Evolutionary conservation across 1,139 yeast genomes (phyloP).

Genomic region (Diutina siamensis): DNA sequence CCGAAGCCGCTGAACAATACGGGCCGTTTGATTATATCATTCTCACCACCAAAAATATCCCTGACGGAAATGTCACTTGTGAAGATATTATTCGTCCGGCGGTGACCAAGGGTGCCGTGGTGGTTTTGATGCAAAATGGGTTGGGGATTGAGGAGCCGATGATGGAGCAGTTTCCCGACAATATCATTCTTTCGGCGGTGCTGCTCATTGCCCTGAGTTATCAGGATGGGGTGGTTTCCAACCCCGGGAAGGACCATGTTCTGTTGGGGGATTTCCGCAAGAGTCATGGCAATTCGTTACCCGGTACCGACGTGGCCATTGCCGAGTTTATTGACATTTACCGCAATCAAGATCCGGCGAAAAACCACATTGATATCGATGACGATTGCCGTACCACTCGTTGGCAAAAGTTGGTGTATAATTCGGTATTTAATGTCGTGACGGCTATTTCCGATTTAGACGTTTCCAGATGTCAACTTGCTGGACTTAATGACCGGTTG

Average conservation of each 20-base stretch:
- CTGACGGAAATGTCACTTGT: slow-evolving; percentile 44
- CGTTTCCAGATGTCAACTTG: slow-evolving; percentile 46
- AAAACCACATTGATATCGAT: slow-evolving; percentile 35
- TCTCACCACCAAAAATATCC: slow-evolving; percentile 63
- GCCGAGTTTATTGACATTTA: slow-evolving; percentile 38
- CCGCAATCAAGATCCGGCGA: slow-evolving; percentile 22
- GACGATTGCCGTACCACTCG: slow-evolving; percentile 40
- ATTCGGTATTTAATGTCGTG: slow-evolving; percentile 53
- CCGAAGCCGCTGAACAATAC: slow-evolving; percentile 26
- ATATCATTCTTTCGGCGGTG: slow-evolving; percentile 54
- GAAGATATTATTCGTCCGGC: slow-evolving; percentile 52
- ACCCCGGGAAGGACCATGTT: slow-evolving; percentile 42
- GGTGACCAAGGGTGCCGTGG: slow-evolving; percentile 34
- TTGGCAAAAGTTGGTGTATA: slow-evolving; percentile 67
- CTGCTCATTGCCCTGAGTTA: slow-evolving; percentile 58
- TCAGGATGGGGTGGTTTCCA: slow-evolving; percentile 37
- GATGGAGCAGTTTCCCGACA: slow-evolving; percentile 43
- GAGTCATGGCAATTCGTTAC: background rate
- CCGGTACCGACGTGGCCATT: slow-evolving; percentile 15
- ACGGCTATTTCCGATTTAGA: slow-evolving; percentile 42
- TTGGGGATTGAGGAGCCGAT: slow-evolving; percentile 59
- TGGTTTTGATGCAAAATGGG: slow-evolving; percentile 66
- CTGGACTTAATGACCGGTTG: slow-evolving; percentile 37
- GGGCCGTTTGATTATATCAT: slow-evolving; percentile 58
- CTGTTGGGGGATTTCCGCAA: slow-evolving; percentile 39